Percentiles rank a stretch among this genome's conserved stretches.
phyloP scores from a whole-genome alignment of 352 stramenopile species.

The Globisporangium barbulae region DNA sequence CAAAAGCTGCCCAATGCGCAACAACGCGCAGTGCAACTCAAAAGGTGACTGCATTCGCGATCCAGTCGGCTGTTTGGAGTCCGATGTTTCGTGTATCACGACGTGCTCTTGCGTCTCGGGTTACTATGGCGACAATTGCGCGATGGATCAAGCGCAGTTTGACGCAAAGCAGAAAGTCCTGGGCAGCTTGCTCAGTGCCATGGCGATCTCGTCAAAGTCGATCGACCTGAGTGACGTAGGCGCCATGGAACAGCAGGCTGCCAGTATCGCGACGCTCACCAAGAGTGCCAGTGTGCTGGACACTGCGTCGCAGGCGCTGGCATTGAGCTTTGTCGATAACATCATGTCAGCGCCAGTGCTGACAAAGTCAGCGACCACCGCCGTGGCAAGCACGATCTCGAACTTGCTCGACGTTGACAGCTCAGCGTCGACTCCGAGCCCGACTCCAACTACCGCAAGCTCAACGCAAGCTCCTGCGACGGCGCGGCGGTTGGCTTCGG shows the following conservation, averaged over 20 bases:
- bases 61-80: conserved; percentile 33
- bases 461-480: not conserved
- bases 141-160: conserved; percentile 43
- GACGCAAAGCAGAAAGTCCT: conserved; percentile 48
- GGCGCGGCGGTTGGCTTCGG: not conserved
- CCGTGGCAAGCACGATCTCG: conserved; percentile 57
- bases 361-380: conserved; percentile 36
- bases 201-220: conserved; percentile 45
- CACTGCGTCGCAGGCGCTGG: conserved; percentile 35
- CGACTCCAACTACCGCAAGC: conserved; percentile 4
- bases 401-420: conserved; percentile 48
- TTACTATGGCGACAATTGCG: conserved; percentile 65
- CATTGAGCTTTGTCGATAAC: conserved; percentile 54
- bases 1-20: conserved; percentile 51
- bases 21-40: conserved; percentile 34
- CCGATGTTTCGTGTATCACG: conserved; percentile 47
- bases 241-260: conserved; percentile 59
- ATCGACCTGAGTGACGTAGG: conserved; percentile 47
- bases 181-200: conserved; percentile 49
- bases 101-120: conserved; percentile 45
- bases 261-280: conserved; percentile 63
- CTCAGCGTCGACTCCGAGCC: conserved; percentile 5
- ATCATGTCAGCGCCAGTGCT: conserved; percentile 55
- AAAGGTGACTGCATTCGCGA: conserved; percentile 50
- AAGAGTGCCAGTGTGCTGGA: conserved; percentile 59